Base-by-base conservation (phyloP, 768 basidiomycete species). In the Termitomyces bulborhizus region DNA sequence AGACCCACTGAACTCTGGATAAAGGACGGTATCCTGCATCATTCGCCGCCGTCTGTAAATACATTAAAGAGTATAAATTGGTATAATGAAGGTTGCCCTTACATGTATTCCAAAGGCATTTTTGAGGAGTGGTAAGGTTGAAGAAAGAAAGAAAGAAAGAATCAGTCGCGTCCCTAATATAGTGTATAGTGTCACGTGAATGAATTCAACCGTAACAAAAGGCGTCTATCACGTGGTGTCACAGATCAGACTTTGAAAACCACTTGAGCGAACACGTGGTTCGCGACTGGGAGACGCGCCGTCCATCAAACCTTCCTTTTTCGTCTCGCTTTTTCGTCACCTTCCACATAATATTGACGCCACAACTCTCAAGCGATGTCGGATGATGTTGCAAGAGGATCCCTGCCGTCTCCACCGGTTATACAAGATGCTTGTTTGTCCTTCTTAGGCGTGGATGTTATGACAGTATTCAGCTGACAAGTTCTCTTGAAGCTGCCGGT, bases 401-500 rank as follows among this genome's bases (percentile, higher is more conserved):
- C 68, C 2, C 57, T 52, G 16, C 69, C 67, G 26, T 70, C 71
- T 29, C 55, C 60, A 0, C 71, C 69, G 1, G 67, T 65, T 24
- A 74, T 76, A 60, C 68, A 65, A 31, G 72, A 73, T 58, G 65
- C 70, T 45, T 70, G 79, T 74, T 45, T 69, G 79, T 74, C 57
- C 64, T 76, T 68, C 18, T 39, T 6, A 44, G 3, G n/a, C 31
- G 31, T 44, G 15, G n/a, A 16, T 40, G 15, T 37, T 41, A 32
- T 27, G 40, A 51, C 48, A 24, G 21, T 24, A 36, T 51, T 57
- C 54, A 42, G 29, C 56, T 56, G 42, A 57, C 45, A 29, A 46
- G 56, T 26, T 45, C 24, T 29, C 50, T 29, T 48, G 37, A 61
- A 86, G 86, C 74, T 55, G 70, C 76, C 18, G 80, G 86, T 57